Evolutionary conservation across 2,329 filamentous ascomycete species (phyloP).

Genomic region (Parastagonospora avenae): DNA sequence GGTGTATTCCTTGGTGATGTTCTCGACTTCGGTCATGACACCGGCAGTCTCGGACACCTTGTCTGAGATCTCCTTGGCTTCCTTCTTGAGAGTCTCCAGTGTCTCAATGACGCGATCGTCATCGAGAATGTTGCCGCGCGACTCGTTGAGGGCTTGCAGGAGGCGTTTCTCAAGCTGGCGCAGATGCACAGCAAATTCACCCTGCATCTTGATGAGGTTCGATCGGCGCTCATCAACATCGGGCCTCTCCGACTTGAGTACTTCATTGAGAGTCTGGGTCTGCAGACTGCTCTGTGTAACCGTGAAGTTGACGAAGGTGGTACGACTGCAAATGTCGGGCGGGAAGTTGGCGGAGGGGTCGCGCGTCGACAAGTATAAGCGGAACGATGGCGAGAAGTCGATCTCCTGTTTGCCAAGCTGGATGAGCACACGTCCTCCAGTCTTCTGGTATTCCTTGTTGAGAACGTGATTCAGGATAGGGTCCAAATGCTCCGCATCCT

Average conservation of each 20-base stretch:
- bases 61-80: constrained; percentile 91
- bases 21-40: constrained; percentile 97
- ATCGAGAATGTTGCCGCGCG: constrained; percentile 94
- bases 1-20: constrained; percentile 92
- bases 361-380: constrained; percentile 89
- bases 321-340: constrained; percentile 96
- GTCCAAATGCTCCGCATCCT: constrained; percentile 96
- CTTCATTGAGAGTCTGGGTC: constrained; percentile 96
- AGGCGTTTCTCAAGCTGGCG: constrained; percentile 93
- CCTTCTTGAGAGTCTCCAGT: constrained; percentile 95
- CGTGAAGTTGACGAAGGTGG: constrained; percentile 99
- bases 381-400: constrained; percentile 97
- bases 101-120: constrained; percentile 99
- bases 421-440: constrained; percentile 94
- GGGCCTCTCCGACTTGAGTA: constrained; percentile 94
- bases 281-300: constrained; percentile 98
- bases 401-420: constrained; percentile 99
- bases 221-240: constrained; percentile 96
- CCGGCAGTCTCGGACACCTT: constrained; percentile 98
- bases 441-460: constrained; percentile 99
- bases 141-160: constrained; percentile 94
- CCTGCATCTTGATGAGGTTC: constrained; percentile 97
- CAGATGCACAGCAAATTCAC: constrained; percentile 98
- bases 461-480: constrained; percentile 97
- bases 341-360: constrained; percentile 96